Conservation (phyloP, 768 basidiomycete species). For the Bullera alba region DNA sequence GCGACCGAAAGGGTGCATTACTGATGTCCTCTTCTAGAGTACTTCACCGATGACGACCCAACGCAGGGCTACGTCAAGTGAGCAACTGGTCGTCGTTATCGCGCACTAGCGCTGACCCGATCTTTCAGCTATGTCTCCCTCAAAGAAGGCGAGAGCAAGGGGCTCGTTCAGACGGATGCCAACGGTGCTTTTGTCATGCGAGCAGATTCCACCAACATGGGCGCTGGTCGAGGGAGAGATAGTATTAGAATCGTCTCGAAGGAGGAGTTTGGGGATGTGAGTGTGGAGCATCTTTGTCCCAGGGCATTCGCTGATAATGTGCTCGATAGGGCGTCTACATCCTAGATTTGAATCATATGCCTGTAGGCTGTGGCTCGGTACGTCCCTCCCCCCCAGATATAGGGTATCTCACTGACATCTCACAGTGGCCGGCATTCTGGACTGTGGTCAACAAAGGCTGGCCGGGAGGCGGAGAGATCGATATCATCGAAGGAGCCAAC, state of each 20-base stretch:
- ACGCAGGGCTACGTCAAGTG: constrained; percentile 38
- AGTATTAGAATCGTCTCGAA: constrained; percentile 41
- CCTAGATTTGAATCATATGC: constrained; percentile 44
- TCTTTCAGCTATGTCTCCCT: constrained; percentile 35
- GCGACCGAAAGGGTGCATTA: neutral
- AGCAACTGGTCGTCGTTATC: neutral
- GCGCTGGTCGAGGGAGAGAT: constrained; percentile 37
- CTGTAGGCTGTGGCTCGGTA: constrained; percentile 45
- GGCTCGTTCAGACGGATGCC: constrained; percentile 19
- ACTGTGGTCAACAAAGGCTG: constrained; percentile 37
- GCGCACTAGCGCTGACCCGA: neutral
- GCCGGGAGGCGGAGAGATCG: constrained; percentile 44
- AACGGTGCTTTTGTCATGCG: constrained; percentile 35
- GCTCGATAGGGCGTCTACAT: constrained; percentile 41
- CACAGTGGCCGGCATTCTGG: constrained; percentile 46
- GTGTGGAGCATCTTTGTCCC: neutral
- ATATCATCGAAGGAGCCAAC: constrained; percentile 45
- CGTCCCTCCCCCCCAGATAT: constrained; percentile 3
- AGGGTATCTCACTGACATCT: neutral
- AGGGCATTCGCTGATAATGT: neutral
- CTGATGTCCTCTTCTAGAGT: constrained; percentile 18
- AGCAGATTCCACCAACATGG: constrained; percentile 28
- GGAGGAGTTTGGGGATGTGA: constrained; percentile 40
- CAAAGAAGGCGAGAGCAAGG: constrained; percentile 15
- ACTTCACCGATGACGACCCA: constrained; percentile 40